phyloP scores from a whole-genome alignment of 441 rosid species.

The Bocquillonia castaneifolia region DNA sequence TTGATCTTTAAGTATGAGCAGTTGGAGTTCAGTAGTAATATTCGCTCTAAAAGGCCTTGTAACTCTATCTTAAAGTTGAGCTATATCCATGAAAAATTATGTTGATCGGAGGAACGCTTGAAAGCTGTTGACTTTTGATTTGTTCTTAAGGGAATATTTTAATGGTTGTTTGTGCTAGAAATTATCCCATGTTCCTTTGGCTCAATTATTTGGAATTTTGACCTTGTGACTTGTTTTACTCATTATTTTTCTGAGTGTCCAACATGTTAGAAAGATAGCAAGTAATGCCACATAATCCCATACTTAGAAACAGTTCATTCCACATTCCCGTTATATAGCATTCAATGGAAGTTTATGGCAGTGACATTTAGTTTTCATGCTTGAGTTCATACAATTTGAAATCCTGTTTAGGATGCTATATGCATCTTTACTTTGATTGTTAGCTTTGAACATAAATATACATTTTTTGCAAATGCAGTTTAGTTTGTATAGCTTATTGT shows the following conservation, averaged over 20 bases:
- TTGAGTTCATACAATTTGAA: slow-evolving; percentile 18
- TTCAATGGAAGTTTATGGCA: slow-evolving; percentile 16
- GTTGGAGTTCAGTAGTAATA: too few relatives aligned
- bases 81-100: background rate
- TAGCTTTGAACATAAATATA: slow-evolving; percentile 4
- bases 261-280: slow-evolving; percentile 11
- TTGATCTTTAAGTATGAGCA: background rate
- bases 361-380: slow-evolving; percentile 16
- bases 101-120: background rate
- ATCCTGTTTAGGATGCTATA: background rate
- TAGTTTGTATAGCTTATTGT: slow-evolving; percentile 34
- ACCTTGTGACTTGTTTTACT: background rate
- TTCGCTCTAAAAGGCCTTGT: background rate
- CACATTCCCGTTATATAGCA: background rate
- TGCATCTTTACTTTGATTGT: background rate
- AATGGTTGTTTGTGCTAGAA: slow-evolving; percentile 5
- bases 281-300: slow-evolving; percentile 1
- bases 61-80: background rate
- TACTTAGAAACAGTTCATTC: background rate
- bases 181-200: too few relatives aligned
- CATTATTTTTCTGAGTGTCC: background rate
- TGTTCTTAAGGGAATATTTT: background rate
- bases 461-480: slow-evolving; percentile 30
- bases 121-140: background rate
- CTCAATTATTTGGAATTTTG: background rate